Conservation (phyloP, 306 rosid species). For the Mucuna pruriens region DNA sequence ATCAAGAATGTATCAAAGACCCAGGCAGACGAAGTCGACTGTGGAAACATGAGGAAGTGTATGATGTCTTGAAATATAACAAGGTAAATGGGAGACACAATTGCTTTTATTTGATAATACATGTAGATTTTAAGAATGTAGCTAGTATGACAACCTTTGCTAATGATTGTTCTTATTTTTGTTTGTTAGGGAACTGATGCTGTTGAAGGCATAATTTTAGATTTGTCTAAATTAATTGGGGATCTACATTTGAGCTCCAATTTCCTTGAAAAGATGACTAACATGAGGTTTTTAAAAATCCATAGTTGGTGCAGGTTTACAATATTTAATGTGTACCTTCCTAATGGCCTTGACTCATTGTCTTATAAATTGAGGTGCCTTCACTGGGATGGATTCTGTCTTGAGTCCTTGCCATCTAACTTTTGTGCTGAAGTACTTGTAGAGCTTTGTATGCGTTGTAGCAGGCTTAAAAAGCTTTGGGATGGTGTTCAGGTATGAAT, state of each 20-base stretch:
- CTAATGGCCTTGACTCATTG: neutral
- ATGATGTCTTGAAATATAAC: conserved; percentile 9
- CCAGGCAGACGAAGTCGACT: neutral
- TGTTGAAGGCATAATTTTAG: neutral
- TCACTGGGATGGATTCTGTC: neutral
- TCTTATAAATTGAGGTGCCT: neutral
- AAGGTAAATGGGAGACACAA: neutral
- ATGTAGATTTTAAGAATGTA: neutral
- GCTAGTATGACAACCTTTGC: neutral
- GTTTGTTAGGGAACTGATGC: neutral
- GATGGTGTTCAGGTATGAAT: conserved; percentile 17
- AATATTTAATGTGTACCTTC: neutral
- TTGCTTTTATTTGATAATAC: neutral
- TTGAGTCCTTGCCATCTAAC: neutral
- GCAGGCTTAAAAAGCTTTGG: conserved; percentile 1
- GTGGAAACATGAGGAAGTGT: neutral
- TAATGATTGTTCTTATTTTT: neutral
- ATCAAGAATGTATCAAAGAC: neutral
- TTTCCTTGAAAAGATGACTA: neutral
- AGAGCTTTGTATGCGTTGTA: neutral
- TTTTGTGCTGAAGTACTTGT: conserved; percentile 17
- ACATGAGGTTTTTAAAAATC: neutral
- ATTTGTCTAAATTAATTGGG: neutral
- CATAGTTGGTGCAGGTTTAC: neutral
- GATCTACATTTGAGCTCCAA: neutral